phyloP scores from a whole-genome alignment of 106 monocot species.

The Dactylorhiza incarnata region DNA sequence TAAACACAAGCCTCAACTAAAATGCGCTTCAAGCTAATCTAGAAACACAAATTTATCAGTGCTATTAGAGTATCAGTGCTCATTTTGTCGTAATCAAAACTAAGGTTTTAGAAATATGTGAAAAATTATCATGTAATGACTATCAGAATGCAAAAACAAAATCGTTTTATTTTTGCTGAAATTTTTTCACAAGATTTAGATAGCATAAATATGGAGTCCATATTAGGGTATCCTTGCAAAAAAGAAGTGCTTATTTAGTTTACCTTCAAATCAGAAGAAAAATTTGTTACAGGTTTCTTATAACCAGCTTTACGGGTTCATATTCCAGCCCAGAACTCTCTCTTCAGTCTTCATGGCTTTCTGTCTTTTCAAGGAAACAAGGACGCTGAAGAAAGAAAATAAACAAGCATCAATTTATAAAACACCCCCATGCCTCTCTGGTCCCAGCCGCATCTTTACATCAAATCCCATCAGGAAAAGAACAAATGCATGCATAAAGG shows the following conservation, averaged over 20 bases:
- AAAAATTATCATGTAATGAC: not conserved
- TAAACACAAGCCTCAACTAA: not conserved
- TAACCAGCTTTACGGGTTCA: slow-evolving; percentile 99
- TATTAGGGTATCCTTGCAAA: not conserved
- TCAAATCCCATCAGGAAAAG: too few species aligned
- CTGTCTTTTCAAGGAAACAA: too few species aligned
- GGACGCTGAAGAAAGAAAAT: too few species aligned
- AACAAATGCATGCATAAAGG: too few species aligned
- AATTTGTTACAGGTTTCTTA: slow-evolving; percentile 82
- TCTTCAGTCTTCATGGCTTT: too few species aligned
- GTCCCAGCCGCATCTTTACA: too few species aligned
- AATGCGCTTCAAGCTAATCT: not conserved
- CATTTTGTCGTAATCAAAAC: not conserved
- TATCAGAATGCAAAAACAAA: not conserved
- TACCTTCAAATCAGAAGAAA: slow-evolving; percentile 98
- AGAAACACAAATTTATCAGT: not conserved
- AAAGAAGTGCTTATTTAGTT: not conserved
- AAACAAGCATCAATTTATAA: too few species aligned
- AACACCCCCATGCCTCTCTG: too few species aligned
- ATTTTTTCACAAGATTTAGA: not conserved
- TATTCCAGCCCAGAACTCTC: too few species aligned
- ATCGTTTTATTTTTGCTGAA: not conserved
- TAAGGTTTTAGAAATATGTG: not conserved
- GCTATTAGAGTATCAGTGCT: not conserved
- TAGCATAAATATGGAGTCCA: not conserved